These are phyloP conservation scores for Fusarium proliferatum DNA, from an alignment of 2,329 filamentous ascomycete genomes.

Conservation along the genomic window DNA sequence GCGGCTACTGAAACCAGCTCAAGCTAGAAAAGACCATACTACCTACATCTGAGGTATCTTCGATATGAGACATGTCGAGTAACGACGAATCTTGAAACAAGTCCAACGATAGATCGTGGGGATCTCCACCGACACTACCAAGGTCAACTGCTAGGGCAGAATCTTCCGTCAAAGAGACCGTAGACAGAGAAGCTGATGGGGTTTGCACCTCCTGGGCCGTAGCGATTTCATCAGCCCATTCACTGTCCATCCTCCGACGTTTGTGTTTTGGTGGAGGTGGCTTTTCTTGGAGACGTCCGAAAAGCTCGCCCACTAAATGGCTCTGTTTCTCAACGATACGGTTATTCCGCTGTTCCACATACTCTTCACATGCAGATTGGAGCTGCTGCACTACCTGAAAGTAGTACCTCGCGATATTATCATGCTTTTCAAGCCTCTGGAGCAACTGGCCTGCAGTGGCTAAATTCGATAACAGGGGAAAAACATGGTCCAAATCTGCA, in stretches of 20 bases:
- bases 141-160: neutral
- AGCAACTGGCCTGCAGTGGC: rapidly evolving
- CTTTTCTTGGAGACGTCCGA: neutral
- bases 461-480: neutral
- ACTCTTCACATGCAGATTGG: neutral
- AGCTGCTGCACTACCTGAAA: neutral
- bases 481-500: neutral
- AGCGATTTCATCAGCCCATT: neutral
- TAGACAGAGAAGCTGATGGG: neutral
- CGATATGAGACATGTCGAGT: neutral
- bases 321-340: neutral
- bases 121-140: neutral
- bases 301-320: neutral
- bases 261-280: neutral
- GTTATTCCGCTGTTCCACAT: neutral
- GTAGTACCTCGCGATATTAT: neutral
- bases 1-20: neutral
- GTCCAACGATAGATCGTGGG: neutral
- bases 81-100: neutral
- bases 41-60: neutral
- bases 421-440: neutral
- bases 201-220: rapidly evolving
- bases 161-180: no score
- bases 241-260: rapidly evolving
- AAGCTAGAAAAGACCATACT: neutral